Base-by-base conservation (phyloP, 139 green algal genomes). In the Chlorella sp. region DNA sequence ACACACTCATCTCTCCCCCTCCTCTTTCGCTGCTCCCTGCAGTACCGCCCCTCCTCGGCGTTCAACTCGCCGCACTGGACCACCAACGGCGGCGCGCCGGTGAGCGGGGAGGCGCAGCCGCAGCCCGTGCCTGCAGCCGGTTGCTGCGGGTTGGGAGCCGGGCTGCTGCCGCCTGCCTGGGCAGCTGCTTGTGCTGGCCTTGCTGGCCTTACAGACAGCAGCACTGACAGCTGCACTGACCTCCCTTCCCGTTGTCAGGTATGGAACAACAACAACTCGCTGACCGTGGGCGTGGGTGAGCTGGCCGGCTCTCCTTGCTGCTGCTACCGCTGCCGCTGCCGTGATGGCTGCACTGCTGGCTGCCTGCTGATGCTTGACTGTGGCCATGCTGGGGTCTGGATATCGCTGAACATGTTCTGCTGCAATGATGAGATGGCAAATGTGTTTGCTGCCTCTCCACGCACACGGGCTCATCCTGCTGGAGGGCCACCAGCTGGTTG, bases 41-140 rank as follows among this genome's bases (percentile, higher is more conserved):
- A 92, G 90, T 91, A 81, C 60, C 74, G 81, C 21, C 89, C 91
- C 2, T 87, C 68, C 71, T 91, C 85, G 23, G 47, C 71, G 2
- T 88, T 88, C 79, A 89, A 96, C 67, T 87, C 83, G 17, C 73
- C 83, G 0, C 91, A 97, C 89, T 98, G 93, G 93, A 99, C 96
- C 56, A 99, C 97, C 75, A 99, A 99, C 87, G 87, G 63, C 5
- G 96, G 96, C 15, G 90, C 92, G 0, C 96, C 96, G 0, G 97
- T 99, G 23, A 98, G 89, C 82, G 98, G 30, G 30, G 3, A 23
- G 30, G 5, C 16, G n/a, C 16, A 9, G 28, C 65, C 30, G 30
- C 4, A 72, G 65, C 12, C n/a, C n/a, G n/a, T n/a, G n/a, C n/a
- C n/a, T n/a, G n/a, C n/a, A n/a, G n/a, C n/a, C n/a, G n/a, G n/a